Evolutionary conservation across 1,284 basidiomycete species (phyloP), one percentile per base, ranked within the genome.

Genomic region (Apiotrichum sp.): DNA sequence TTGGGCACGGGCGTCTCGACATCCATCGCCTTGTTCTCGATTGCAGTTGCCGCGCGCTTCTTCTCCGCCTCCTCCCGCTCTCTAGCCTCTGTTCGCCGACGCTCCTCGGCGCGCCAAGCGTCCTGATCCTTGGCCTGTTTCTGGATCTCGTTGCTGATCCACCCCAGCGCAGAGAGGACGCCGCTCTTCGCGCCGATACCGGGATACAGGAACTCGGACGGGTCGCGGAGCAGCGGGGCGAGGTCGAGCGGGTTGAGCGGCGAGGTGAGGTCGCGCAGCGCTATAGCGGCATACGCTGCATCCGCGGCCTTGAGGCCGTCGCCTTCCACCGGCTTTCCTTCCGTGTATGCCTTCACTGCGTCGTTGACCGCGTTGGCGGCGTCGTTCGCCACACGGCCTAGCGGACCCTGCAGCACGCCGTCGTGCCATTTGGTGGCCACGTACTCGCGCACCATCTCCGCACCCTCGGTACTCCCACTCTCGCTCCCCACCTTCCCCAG

Each of bases 211-310:
- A 74, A 74, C 53, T 74, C 72, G 36, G 52, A 46, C 4, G 66
- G 66, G 31, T 63, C 56, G 13, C 59, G 56, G 13, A 74, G 64
- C 16, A 74, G 55, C 9, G 69, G 64, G 13, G 63, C 52, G 38
- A 74, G 65, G 53, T 74, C 66, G 48, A 74, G 63, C 0, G 67
- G 67, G 46, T 69, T 66, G 16, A 54, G 11, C 1, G 66, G 57
- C 4, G 55, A 54, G 0, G 67, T 64, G 22, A 72, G 52, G 6
- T 65, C 41, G 46, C 62, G 56, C 11, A 74, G 57, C 0, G 66
- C 66, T 2, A 64, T 45, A 10, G 64, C 62, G 4, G 63, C 54
- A 46, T 70, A 67, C 0, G 68, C 61, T 10, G 49, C 16, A 16
- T 48, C 51, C 8, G 35, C 16, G 7, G 34, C 11, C 29, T n/a